These are phyloP conservation scores for Diaporthe caulivora DNA, from an alignment of 2,329 filamentous ascomycete species.

Conservation along the genomic window DNA sequence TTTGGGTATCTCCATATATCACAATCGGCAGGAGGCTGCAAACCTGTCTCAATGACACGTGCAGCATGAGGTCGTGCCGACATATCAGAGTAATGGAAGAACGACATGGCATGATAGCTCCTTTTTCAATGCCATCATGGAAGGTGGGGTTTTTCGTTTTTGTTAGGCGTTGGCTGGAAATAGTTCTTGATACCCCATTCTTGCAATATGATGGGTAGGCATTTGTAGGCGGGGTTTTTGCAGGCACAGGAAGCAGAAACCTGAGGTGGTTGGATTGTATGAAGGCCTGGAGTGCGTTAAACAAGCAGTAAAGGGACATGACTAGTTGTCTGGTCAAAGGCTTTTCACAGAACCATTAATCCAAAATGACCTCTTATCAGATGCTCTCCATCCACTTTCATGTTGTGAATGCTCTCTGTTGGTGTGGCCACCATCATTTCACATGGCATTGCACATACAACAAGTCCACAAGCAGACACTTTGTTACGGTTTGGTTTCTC, in stretches of 20 bases:
- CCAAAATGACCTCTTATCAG: background rate
- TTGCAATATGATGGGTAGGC: constrained; percentile 3
- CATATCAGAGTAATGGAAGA: too few relatives aligned
- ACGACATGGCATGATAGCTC: background rate
- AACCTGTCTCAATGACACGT: background rate
- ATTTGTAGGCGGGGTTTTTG: background rate
- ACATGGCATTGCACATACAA: too few relatives aligned
- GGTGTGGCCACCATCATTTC: background rate
- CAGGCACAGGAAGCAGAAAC: background rate
- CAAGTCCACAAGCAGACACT: background rate
- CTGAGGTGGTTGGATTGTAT: background rate
- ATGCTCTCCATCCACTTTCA: background rate
- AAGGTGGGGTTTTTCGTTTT: background rate
- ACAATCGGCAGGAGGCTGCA: background rate
- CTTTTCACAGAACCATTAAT: background rate
- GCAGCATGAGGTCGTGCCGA: too few relatives aligned
- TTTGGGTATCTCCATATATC: background rate
- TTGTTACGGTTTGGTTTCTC: background rate
- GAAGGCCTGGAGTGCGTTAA: background rate
- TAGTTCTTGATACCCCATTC: constrained; percentile 21
- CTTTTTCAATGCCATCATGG: background rate
- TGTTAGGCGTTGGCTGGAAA: constrained; percentile 24
- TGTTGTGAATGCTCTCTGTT: background rate
- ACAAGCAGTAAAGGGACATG: background rate
- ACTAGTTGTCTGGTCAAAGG: background rate